A percentile compares a stretch with the other conserved stretches of the same genome.
phyloP scores from a whole-genome alignment of 257 asterid genomes.

The Rauvolfia tetraphylla region DNA sequence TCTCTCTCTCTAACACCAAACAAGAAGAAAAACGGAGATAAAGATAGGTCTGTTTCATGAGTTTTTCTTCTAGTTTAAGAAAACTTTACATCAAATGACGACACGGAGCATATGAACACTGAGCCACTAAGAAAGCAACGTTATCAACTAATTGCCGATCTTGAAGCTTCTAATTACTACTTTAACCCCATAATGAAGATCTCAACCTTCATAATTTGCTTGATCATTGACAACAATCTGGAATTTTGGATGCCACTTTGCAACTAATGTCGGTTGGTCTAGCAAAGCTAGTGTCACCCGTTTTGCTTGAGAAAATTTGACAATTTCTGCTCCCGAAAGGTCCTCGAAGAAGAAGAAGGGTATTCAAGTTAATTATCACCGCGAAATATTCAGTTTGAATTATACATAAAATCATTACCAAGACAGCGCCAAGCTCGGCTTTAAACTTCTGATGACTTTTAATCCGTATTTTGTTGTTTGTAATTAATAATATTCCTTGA shows the following conservation, averaged over 20 bases:
- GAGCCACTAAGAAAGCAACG: neutral
- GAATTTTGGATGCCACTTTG: neutral
- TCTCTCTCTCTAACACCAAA: neutral
- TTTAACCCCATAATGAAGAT: slow-evolving; percentile 3
- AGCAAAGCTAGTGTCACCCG: neutral
- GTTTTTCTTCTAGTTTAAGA: slow-evolving; percentile 14
- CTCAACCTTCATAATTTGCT: slow-evolving; percentile 3
- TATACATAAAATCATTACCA: no score
- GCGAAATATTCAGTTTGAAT: no score
- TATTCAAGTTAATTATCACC: no score
- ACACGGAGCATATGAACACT: neutral
- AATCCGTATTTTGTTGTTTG: neutral
- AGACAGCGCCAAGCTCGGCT: no score
- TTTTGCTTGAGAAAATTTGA: no score
- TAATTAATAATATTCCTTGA: no score
- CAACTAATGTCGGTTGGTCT: neutral
- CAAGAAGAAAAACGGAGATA: neutral
- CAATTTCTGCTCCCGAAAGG: no score
- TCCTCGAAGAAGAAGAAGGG: no score
- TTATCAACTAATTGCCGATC: slow-evolving; percentile 1
- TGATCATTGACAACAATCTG: slow-evolving; percentile 1
- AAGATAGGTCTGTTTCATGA: neutral
- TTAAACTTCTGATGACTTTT: no score
- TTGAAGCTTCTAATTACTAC: neutral
- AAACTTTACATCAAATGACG: slow-evolving; percentile 11